phyloP scores from a whole-genome alignment of 805 yeast species.

The Yarrowia divulgata region DNA sequence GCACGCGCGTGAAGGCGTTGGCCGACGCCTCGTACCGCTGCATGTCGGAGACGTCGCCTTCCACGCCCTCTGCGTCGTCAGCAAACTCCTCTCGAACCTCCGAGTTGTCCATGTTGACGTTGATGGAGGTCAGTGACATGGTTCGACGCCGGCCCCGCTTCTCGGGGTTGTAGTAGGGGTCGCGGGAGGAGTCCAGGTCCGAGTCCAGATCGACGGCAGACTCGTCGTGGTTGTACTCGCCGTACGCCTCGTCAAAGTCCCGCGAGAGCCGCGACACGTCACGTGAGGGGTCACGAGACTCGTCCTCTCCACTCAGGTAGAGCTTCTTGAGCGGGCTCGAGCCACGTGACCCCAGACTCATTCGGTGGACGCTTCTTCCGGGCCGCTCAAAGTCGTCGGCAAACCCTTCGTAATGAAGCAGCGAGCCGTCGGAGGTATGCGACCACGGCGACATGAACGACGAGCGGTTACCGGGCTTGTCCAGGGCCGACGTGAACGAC shows the following conservation, averaged over 20 bases:
- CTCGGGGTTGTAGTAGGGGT: conserved; percentile 32
- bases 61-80: background rate
- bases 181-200: background rate
- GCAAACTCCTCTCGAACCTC: conserved; percentile 20
- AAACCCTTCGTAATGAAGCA: conserved; percentile 22
- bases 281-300: background rate
- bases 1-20: conserved; percentile 22
- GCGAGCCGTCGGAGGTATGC: conserved; percentile 19
- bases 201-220: background rate
- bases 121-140: conserved; percentile 35
- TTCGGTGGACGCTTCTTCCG: background rate
- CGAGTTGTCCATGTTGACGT: conserved; percentile 20
- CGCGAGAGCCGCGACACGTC: background rate
- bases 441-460: conserved; percentile 33
- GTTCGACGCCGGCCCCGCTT: conserved; percentile 21
- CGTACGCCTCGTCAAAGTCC: conserved; percentile 9
- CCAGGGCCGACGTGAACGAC: conserved; percentile 50
- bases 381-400: conserved; percentile 5
- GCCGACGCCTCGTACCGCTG: conserved; percentile 25
- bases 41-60: conserved; percentile 7
- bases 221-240: background rate
- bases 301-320: background rate
- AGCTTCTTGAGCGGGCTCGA: background rate
- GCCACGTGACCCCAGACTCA: conserved; percentile 1
- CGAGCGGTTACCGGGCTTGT: conserved; percentile 15